Conservation (phyloP, 805 yeast genomes). For the Candida easanensis region DNA sequence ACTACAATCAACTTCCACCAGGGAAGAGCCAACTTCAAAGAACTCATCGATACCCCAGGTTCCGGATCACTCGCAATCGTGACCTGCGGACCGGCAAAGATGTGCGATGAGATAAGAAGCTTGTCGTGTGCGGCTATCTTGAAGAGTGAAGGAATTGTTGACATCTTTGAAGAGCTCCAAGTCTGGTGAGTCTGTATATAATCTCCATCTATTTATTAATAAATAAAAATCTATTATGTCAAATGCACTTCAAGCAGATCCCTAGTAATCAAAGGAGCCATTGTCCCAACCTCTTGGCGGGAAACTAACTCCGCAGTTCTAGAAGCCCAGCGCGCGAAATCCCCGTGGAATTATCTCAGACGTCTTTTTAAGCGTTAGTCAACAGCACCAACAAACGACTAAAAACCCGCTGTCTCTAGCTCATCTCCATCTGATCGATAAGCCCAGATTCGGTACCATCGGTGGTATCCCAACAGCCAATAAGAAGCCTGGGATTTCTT, state of each 20-base stretch:
- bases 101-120: slow-evolving; percentile 56
- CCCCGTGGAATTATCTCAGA: background rate
- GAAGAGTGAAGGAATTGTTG: slow-evolving; percentile 48
- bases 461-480: background rate
- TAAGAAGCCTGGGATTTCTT: background rate
- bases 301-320: background rate
- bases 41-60: slow-evolving; percentile 33
- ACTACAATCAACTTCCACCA: slow-evolving; percentile 31
- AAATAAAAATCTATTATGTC: background rate
- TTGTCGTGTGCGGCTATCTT: slow-evolving; percentile 40
- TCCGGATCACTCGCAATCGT: slow-evolving; percentile 48
- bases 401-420: no score
- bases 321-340: background rate
- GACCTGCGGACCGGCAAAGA: slow-evolving; percentile 59
- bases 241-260: no score
- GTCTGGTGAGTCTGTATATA: slow-evolving; percentile 46
- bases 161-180: slow-evolving; percentile 73
- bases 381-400: no score
- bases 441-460: no score
- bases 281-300: background rate
- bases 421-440: no score
- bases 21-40: slow-evolving; percentile 47
- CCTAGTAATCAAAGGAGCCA: no score
- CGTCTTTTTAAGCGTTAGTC: background rate
- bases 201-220: background rate